Evolutionary conservation across 2,329 filamentous ascomycete species (phyloP), one percentile per base, ranked within the genome.

Genomic region (Remersonia thermophila): DNA sequence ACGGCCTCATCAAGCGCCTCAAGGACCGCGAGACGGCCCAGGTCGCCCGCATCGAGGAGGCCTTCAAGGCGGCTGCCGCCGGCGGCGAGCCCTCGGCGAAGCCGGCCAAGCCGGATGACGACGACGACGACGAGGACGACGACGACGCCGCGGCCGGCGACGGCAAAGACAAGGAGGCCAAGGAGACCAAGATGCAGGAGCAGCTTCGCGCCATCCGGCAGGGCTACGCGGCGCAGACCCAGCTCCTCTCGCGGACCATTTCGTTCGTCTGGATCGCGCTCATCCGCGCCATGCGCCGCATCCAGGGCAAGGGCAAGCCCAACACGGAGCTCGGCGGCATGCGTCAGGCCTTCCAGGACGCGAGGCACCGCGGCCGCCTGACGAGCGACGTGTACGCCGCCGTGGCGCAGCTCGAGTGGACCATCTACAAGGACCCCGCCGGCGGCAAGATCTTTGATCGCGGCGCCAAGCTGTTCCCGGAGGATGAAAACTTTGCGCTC

Each of bases 381-480:
- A 91, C 85, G 7, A 93, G 85, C 50, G 91, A 96, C 55, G 84
- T 95, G 5, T 98, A 98, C 54, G 83, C 95, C 36, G 86, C 86
- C 1, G 85, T 85, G 47, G 91, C 93, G 12, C 68, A 93, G 40
- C 83, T 98, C 52, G 91, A 98, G 57, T 89, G 91, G 54, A 80
- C 93, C 49, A 93, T 93, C 47, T 98, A 98, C 59, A 91, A 93
- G 53, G 91, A 96, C 51, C 74, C 80, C 1, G 84, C 91, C 1
- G 89, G 87, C 1, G 83, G 82, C 30, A 95, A 91, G 61, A 96
- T 98, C 41, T 93, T 96, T 47, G 91, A 98, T 55, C 81, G 89
- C 31, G 91, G 91, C 14, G 78, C 89, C 45, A 91, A 85, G 53
- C 67, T 98, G 10, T 98, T 96, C 53, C 89, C 89, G 0, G 84